A percentile compares a stretch with the other conserved stretches of the same genome.
Conservation (phyloP, 2,329 filamentous ascomycete genomes). For the Sphaceloma murrayae region DNA sequence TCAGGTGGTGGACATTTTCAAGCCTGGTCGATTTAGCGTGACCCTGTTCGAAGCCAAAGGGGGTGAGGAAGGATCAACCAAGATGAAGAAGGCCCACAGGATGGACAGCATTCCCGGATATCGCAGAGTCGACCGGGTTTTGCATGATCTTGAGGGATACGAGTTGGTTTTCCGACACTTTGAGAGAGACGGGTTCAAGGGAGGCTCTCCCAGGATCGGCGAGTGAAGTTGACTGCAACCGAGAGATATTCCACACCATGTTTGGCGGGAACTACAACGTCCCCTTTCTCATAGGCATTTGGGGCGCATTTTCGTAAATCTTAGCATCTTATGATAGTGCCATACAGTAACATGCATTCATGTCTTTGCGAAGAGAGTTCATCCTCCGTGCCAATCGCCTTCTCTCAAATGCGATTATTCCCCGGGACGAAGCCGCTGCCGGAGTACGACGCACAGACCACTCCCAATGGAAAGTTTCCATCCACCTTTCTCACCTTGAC, state of each 20-base stretch:
- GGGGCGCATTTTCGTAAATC: too few species aligned
- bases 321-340: too few species aligned
- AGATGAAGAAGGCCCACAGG: conserved; percentile 37
- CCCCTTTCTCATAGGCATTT: too few species aligned
- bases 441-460: conserved; percentile 12
- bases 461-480: conserved; percentile 16
- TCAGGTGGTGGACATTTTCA: conserved; percentile 92
- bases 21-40: conserved; percentile 93
- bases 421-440: not conserved
- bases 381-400: not conserved
- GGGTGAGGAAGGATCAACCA: conserved; percentile 31
- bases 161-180: conserved; percentile 96
- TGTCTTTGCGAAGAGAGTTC: too few species aligned
- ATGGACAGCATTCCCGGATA: conserved; percentile 82
- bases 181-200: conserved; percentile 74
- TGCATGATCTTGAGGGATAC: conserved; percentile 95
- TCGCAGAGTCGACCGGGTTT: conserved; percentile 80
- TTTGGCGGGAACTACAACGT: too few species aligned
- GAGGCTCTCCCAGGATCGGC: conserved; percentile 53
- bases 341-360: too few species aligned
- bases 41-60: conserved; percentile 89
- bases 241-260: too few species aligned
- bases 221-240: too few species aligned
- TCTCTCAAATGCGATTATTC: conserved; percentile 10
- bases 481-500: conserved; percentile 13